These are phyloP conservation scores for Ustilago cynodontis DNA, from an alignment of 1,284 basidiomycete species.

Conservation along the genomic window DNA sequence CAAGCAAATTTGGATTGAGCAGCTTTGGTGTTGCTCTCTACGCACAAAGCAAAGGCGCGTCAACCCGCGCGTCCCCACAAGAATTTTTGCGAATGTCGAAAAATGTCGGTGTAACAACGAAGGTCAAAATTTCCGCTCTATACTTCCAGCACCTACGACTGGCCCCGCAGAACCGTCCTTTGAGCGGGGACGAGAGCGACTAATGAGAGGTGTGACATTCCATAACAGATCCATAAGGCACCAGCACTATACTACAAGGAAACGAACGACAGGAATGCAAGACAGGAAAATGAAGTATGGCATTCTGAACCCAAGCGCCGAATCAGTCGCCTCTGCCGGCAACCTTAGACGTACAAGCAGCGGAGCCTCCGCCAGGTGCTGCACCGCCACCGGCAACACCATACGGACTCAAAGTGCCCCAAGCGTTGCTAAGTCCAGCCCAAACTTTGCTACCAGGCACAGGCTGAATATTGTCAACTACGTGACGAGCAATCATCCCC, in stretches of 20 bases:
- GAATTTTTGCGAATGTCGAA: background rate
- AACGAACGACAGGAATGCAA: background rate
- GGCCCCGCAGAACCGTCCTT: too few relatives aligned
- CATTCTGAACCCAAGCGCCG: background rate
- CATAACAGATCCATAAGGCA: background rate
- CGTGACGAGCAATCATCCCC: conserved; percentile 60
- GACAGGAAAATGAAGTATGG: background rate
- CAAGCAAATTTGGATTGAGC: conserved; percentile 5
- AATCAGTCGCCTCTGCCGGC: background rate
- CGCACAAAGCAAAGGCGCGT: conserved; percentile 5
- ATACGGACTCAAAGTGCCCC: conserved; percentile 35
- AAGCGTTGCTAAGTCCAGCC: conserved; percentile 44
- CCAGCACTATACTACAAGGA: background rate
- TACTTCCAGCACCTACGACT: too few relatives aligned
- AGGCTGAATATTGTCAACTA: conserved; percentile 67
- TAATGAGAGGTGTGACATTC: conserved; percentile 10
- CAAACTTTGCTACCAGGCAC: conserved; percentile 60
- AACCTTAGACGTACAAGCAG: conserved; percentile 19
- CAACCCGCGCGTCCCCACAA: conserved; percentile 1
- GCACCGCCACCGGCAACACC: conserved; percentile 20
- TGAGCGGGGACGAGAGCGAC: background rate
- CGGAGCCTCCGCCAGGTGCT: conserved; percentile 17
- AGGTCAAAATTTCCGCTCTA: too few relatives aligned
- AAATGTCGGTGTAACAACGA: too few relatives aligned
- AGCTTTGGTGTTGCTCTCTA: conserved; percentile 20